Evolutionary conservation across 2,329 filamentous ascomycete genomes (phyloP).

Genomic region (Incumbomyces lentus): DNA sequence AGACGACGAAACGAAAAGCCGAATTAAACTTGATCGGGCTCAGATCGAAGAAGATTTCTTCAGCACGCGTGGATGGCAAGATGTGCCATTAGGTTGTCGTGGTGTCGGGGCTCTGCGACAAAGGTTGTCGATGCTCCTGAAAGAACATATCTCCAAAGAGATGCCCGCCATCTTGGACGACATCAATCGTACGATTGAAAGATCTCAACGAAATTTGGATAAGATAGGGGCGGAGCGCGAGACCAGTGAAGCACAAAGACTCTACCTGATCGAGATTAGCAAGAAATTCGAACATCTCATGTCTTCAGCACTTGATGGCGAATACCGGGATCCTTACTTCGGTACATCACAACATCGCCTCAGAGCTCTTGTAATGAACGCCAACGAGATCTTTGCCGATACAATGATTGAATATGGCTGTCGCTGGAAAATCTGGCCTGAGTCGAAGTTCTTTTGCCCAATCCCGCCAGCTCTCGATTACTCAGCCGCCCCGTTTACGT

Average conservation of each 20-base stretch:
- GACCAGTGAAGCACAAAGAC: constrained; percentile 22
- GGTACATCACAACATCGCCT: constrained; percentile 21
- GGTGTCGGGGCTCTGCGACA: constrained; percentile 25
- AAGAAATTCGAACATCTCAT: constrained; percentile 30
- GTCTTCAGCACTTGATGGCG: constrained; percentile 30
- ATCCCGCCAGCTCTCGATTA: background rate
- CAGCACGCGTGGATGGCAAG: constrained; percentile 19
- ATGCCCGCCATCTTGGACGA: constrained; percentile 29
- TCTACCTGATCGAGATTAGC: constrained; percentile 29
- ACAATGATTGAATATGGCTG: constrained; percentile 15
- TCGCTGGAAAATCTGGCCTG: constrained; percentile 12
- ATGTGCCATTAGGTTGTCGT: constrained; percentile 19
- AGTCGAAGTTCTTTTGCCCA: constrained; percentile 6
- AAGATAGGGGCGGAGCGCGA: constrained; percentile 38
- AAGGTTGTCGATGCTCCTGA: constrained; percentile 26
- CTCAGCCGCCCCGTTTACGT: background rate
- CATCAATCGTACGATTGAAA: constrained; percentile 24
- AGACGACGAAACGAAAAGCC: constrained; percentile 3
- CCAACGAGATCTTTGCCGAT: constrained; percentile 24
- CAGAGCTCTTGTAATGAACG: constrained; percentile 21
- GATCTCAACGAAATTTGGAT: constrained; percentile 30
- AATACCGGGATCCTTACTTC: constrained; percentile 34
- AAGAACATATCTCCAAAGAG: constrained; percentile 25
- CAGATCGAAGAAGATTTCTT: constrained; percentile 27
- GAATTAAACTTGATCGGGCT: constrained; percentile 22